These are phyloP conservation scores for Globisporangium camurandrum DNA, from an alignment of 352 stramenopile genomes.

Conservation along the genomic window DNA sequence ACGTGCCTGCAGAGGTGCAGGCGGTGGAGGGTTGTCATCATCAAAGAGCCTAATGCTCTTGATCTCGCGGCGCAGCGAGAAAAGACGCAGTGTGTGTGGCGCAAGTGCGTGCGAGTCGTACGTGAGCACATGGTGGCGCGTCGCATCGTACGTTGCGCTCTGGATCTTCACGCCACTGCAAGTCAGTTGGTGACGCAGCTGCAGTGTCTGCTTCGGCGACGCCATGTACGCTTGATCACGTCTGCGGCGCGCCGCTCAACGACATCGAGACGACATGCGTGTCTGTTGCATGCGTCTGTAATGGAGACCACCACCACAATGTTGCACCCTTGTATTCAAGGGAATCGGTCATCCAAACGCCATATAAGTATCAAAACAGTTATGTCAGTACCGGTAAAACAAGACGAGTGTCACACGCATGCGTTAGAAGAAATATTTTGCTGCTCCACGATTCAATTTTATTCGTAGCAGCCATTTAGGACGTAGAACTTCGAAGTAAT, in stretches of 20 bases:
- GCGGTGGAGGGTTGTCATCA: constrained; percentile 7
- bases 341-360: no score
- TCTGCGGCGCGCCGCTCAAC: constrained; percentile 2
- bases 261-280: no score
- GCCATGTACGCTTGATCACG: neutral
- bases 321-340: no score
- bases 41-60: constrained; percentile 46
- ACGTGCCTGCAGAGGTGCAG: neutral
- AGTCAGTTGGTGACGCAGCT: constrained; percentile 67
- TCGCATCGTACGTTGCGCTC: constrained; percentile 53
- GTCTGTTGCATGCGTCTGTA: no score
- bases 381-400: no score
- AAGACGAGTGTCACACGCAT: no score
- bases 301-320: no score
- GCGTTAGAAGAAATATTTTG: no score
- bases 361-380: no score
- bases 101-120: constrained; percentile 39
- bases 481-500: no score
- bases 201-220: constrained; percentile 41
- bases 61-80: constrained; percentile 67
- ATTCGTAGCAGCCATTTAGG: no score
- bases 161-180: constrained; percentile 45
- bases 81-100: constrained; percentile 53
- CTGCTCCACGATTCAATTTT: no score
- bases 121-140: constrained; percentile 59